phyloP scores from a whole-genome alignment of 2,329 filamentous ascomycete species.

The Fusarium nodosum region DNA sequence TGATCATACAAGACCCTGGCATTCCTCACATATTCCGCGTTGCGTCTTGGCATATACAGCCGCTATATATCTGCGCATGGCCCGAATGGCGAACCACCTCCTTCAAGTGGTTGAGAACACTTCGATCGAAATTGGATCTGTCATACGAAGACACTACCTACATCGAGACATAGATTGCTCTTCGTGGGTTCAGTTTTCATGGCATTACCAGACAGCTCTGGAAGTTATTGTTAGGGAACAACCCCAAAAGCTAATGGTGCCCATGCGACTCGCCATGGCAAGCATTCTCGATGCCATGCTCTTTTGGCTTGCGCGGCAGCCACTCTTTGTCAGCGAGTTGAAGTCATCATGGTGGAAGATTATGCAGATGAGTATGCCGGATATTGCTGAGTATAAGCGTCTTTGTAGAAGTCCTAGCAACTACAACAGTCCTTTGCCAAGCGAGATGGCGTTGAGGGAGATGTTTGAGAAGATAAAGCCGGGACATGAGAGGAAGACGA shows the following conservation, averaged over 20 bases:
- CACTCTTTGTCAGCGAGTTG: slow-evolving; percentile 45
- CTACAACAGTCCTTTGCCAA: slow-evolving; percentile 33
- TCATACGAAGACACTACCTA: slow-evolving; percentile 36
- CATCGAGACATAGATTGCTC: slow-evolving; percentile 35
- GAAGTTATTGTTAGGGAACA: slow-evolving; percentile 49
- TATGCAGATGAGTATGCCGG: slow-evolving; percentile 46
- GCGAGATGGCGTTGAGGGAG: slow-evolving; percentile 36
- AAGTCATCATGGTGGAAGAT: slow-evolving; percentile 46
- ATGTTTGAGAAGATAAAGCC: slow-evolving; percentile 38
- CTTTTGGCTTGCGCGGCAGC: slow-evolving; percentile 49
- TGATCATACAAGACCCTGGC: slow-evolving; percentile 43
- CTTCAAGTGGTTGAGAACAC: slow-evolving; percentile 49
- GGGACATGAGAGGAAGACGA: neutral
- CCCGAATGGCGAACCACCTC: slow-evolving; percentile 49
- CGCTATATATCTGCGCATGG: slow-evolving; percentile 51
- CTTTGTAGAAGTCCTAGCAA: slow-evolving; percentile 29
- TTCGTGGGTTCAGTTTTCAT: slow-evolving; percentile 43
- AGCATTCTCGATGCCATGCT: slow-evolving; percentile 49
- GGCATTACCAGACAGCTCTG: slow-evolving; percentile 50
- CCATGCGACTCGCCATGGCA: slow-evolving; percentile 53
- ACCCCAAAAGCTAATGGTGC: slow-evolving; percentile 48
- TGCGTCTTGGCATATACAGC: slow-evolving; percentile 54
- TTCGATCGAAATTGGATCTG: slow-evolving; percentile 40
- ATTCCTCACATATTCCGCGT: slow-evolving; percentile 51
- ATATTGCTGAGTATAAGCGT: slow-evolving; percentile 49